Conservation (phyloP, 345 rosid species). For the Garcia nutans region DNA sequence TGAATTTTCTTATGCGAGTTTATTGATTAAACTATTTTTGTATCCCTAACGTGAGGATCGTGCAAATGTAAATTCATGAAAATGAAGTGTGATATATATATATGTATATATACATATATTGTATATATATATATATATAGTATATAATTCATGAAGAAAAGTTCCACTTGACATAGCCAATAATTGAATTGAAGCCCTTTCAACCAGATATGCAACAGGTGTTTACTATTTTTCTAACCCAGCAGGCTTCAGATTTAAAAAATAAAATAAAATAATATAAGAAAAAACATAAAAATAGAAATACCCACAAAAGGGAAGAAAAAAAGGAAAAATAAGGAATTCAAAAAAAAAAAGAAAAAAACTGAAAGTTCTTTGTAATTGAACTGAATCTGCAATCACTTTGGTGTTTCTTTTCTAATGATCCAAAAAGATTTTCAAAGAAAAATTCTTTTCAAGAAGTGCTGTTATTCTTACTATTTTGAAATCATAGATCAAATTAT, state of each 20-base stretch:
- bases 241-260: not conserved
- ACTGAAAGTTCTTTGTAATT: not conserved
- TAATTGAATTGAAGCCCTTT: conserved; percentile 37
- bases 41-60: no score
- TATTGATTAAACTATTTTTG: no score
- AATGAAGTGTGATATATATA: no score
- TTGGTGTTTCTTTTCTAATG: conserved; percentile 8
- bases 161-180: conserved; percentile 33
- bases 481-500: no score
- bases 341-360: not conserved
- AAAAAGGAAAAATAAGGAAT: not conserved
- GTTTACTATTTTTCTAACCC: conserved; percentile 27
- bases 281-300: not conserved
- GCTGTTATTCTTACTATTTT: no score
- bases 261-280: not conserved
- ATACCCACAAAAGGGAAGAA: not conserved
- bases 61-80: no score
- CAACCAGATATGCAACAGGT: conserved; percentile 29
- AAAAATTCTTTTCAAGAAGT: no score
- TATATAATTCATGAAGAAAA: not conserved
- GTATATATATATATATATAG: no score
- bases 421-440: conserved; percentile 1
- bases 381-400: conserved; percentile 12
- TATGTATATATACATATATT: no score
- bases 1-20: no score